Evolutionary conservation across 192 early-diverging fungal genomes (phyloP), one percentile per base, ranked within the genome.

Genomic region (Coemansia sp.): DNA sequence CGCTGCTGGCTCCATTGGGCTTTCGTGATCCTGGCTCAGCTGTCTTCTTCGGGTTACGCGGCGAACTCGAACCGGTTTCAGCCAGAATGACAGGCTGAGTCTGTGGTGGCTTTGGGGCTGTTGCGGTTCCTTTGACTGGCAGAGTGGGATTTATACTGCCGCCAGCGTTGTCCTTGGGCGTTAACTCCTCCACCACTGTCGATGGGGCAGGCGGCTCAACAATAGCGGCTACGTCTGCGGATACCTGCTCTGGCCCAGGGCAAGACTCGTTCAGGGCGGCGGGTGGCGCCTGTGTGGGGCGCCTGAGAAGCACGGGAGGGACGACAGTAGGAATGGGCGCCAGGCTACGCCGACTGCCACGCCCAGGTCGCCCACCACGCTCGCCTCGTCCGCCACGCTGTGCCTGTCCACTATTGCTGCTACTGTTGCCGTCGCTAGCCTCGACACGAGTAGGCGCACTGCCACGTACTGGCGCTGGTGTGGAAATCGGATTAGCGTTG

Each of bases 291-390:
- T 60, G 57, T 9, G 57, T 60, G 31, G 57, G 57, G 33, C 57
- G 57, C 31, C 57, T 62, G 36, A 81, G 65, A 29, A 76, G 58
- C 64, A 75, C 33, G 5, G 79, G 79, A 11, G 79, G 74, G 9
- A 81, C 79, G 0, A 81, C 79, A 8, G 79, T 81, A 9, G 79
- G 79, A 39, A 81, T 65, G 9, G 70, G 74, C 13, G 74, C 74
- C 38, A 67, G 68, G n/a, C 46, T 38, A 10, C 74, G 79, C 43
- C 71, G 62, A 36, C 53, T 61, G 29, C 68, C 53, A n/a, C 74
- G 65, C 61, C 55, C 62, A 40, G 60, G 2, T 16, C 60, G 50
- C 6, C 62, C 44, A 34, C 75, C 49, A 20, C 46, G 47, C 12
- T 64, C 47, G 63, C 43, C 55, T 34, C 65, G 33, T 38, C 52